These are phyloP conservation scores for Rhodofomes roseus DNA, from an alignment of 1,284 basidiomycete species.

Conservation along the genomic window DNA sequence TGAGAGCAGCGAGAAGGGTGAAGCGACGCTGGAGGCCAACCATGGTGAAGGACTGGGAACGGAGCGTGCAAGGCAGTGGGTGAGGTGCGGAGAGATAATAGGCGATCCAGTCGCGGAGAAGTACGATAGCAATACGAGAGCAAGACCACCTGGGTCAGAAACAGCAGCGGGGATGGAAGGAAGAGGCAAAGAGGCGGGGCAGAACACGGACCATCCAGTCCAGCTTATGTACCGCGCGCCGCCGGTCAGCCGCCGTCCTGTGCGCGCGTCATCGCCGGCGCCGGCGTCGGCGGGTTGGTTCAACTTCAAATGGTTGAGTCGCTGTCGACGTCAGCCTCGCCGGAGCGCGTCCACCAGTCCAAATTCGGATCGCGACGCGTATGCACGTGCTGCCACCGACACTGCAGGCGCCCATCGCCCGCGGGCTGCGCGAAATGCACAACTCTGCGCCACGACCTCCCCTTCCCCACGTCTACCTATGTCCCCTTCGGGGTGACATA, in stretches of 20 bases:
- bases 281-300: neutral
- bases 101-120: conserved; percentile 22
- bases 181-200: conserved; percentile 15
- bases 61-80: neutral
- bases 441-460: neutral
- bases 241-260: conserved; percentile 1
- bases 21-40: conserved; percentile 43
- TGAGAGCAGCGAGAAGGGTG: conserved; percentile 40
- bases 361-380: neutral
- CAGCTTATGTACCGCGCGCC: neutral
- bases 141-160: conserved; percentile 28
- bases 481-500: conserved; percentile 23
- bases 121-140: conserved; percentile 25
- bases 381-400: neutral
- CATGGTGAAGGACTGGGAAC: conserved; percentile 32
- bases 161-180: conserved; percentile 15
- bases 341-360: neutral
- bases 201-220: conserved; percentile 3
- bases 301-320: no score
- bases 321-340: neutral
- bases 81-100: conserved; percentile 4
- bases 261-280: neutral
- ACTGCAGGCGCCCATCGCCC: neutral
- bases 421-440: conserved; percentile 3
- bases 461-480: neutral